Evolutionary conservation across 1,284 basidiomycete genomes (phyloP).

Genomic region (Trichosporon sp.): DNA sequence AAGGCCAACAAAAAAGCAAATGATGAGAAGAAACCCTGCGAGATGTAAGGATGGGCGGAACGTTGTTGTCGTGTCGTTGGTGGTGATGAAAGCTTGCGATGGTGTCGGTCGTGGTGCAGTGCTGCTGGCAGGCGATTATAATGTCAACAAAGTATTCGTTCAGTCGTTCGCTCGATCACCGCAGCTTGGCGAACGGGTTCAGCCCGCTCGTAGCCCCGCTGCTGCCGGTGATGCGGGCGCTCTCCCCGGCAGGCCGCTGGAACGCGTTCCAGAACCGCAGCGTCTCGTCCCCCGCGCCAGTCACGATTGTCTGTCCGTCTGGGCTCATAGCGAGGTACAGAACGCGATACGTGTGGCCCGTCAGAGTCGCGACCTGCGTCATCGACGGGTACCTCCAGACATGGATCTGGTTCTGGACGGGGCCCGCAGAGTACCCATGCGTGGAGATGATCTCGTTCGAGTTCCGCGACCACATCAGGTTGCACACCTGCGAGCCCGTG

Average conservation of each 20-base stretch:
- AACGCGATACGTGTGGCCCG: conserved; percentile 90
- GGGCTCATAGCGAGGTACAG: conserved; percentile 96
- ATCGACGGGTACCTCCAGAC: conserved; percentile 95
- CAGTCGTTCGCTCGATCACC: neutral
- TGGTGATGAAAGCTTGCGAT: neutral
- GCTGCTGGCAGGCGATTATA: neutral
- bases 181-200: conserved; percentile 17
- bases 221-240: conserved; percentile 5
- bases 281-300: conserved; percentile 96
- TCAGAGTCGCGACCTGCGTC: conserved; percentile 87
- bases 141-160: neutral
- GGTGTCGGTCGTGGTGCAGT: neutral
- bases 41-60: neutral
- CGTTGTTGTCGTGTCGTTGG: neutral
- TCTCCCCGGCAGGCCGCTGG: conserved; percentile 48
- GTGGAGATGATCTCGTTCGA: conserved; percentile 97
- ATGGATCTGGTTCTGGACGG: conserved; percentile 95
- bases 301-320: conserved; percentile 95
- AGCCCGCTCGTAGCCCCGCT: conserved; percentile 8
- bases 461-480: conserved; percentile 91
- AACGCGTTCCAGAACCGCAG: conserved; percentile 94
- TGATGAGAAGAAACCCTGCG: neutral
- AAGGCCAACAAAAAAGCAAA: neutral
- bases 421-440: conserved; percentile 90
- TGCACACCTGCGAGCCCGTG: conserved; percentile 93